A percentile compares a stretch with the other conserved stretches of the same genome.
These are phyloP conservation scores for Castanopsis chinensis DNA, from an alignment of 306 rosid species.

Conservation along the genomic window DNA sequence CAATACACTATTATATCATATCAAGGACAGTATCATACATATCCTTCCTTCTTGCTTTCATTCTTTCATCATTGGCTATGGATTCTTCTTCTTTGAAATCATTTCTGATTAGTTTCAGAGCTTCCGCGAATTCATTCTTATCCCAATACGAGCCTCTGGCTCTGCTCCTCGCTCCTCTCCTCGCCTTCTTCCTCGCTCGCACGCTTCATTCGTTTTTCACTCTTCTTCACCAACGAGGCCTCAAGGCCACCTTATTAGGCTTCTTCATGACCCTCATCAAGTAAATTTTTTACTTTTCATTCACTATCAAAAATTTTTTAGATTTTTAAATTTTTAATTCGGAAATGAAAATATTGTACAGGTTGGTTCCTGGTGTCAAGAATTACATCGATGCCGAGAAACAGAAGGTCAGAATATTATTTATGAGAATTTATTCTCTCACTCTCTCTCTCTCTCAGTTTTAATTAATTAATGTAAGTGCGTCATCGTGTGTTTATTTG, in stretches of 20 bases:
- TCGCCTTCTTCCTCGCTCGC: slow-evolving; percentile 32
- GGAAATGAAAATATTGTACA: slow-evolving; percentile 5
- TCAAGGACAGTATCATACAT: too few relatives aligned
- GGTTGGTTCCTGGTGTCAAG: slow-evolving; percentile 53
- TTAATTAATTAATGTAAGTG: too few relatives aligned
- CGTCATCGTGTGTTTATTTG: background rate
- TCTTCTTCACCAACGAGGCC: slow-evolving; percentile 34
- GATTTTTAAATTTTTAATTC: background rate
- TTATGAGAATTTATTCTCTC: background rate
- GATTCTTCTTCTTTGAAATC: slow-evolving; percentile 28
- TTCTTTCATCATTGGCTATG: slow-evolving; percentile 16
- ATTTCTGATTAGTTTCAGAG: slow-evolving; percentile 13
- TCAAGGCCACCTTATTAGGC: slow-evolving; percentile 34
- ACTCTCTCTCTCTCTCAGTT: background rate
- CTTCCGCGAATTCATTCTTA: slow-evolving; percentile 31
- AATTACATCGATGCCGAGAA: slow-evolving; percentile 48
- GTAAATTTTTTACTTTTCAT: slow-evolving; percentile 5
- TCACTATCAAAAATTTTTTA: background rate
- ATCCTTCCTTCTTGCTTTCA: background rate
- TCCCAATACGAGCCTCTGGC: slow-evolving; percentile 50
- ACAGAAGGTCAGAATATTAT: slow-evolving; percentile 37
- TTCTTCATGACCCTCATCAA: slow-evolving; percentile 40
- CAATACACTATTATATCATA: too few relatives aligned
- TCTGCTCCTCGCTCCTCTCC: slow-evolving; percentile 42
- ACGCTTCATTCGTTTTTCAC: slow-evolving; percentile 30